Conservation (phyloP, 2,329 filamentous ascomycete genomes). For the Beauveria brongniartii region DNA sequence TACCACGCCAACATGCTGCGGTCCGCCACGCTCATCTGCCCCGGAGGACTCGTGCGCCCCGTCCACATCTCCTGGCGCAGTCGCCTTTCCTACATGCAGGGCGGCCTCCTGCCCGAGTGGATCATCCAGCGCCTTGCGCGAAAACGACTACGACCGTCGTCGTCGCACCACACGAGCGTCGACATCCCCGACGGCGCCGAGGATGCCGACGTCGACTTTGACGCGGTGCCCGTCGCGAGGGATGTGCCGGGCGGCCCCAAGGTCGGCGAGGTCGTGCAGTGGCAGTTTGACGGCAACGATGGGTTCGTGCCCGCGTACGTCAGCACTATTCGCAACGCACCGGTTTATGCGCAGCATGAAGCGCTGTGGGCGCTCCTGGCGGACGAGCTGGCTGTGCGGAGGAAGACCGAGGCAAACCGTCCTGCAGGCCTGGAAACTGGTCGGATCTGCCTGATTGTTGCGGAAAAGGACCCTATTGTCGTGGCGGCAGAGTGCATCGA, state of each 20-base stretch:
- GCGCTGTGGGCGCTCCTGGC: slow-evolving; percentile 53
- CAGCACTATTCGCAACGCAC: slow-evolving; percentile 60
- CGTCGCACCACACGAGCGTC: slow-evolving; percentile 26
- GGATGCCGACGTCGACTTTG: slow-evolving; percentile 30
- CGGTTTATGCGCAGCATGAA: slow-evolving; percentile 52
- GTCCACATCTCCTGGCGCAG: slow-evolving; percentile 53
- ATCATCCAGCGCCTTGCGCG: slow-evolving; percentile 47
- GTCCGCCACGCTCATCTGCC: slow-evolving; percentile 58
- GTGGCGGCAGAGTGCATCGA: slow-evolving; percentile 54
- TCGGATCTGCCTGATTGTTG: slow-evolving; percentile 58
- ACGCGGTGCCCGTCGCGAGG: slow-evolving; percentile 43
- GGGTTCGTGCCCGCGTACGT: slow-evolving; percentile 66
- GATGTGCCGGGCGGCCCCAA: slow-evolving; percentile 40
- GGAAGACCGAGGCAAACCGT: slow-evolving; percentile 18
- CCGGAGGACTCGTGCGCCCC: slow-evolving; percentile 59
- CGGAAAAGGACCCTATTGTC: slow-evolving; percentile 58
- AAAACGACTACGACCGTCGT: slow-evolving; percentile 37
- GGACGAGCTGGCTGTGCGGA: slow-evolving; percentile 30
- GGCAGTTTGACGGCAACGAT: slow-evolving; percentile 59
- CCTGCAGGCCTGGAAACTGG: slow-evolving; percentile 29
- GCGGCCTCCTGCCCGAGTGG: slow-evolving; percentile 49
- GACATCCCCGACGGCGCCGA: slow-evolving; percentile 34
- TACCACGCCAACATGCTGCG: slow-evolving; percentile 58
- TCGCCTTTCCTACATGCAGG: slow-evolving; percentile 51
- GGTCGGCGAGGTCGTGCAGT: slow-evolving; percentile 55